These are phyloP conservation scores for Penicillium sp. DNA, from an alignment of 2,329 filamentous ascomycete genomes.

Conservation along the genomic window DNA sequence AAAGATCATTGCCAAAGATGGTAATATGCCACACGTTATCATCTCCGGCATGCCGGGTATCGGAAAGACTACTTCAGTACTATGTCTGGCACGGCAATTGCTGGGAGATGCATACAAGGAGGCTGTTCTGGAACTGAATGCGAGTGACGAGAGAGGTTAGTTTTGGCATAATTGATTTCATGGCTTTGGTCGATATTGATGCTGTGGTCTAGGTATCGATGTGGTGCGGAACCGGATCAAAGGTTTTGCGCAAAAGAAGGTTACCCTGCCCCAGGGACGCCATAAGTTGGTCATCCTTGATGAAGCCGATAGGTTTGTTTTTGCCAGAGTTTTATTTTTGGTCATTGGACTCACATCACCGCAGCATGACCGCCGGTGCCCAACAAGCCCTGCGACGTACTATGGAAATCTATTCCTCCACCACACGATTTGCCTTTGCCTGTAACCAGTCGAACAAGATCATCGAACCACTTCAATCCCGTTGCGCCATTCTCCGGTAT, in stretches of 20 bases:
- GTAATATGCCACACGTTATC: slow-evolving; percentile 99
- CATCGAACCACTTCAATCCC: slow-evolving; percentile 96
- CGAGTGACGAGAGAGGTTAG: slow-evolving; percentile 83
- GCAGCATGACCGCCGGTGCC: slow-evolving; percentile 89
- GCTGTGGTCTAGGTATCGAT: slow-evolving; percentile 67
- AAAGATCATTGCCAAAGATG: slow-evolving; percentile 97
- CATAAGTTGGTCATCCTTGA: slow-evolving; percentile 98
- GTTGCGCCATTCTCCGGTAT: slow-evolving; percentile 94
- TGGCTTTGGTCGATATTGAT: background rate
- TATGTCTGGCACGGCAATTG: slow-evolving; percentile 88
- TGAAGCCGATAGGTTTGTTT: slow-evolving; percentile 74
- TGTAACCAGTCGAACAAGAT: slow-evolving; percentile 99
- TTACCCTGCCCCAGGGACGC: slow-evolving; percentile 82
- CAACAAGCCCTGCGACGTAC: slow-evolving; percentile 92
- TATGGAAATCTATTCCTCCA: slow-evolving; percentile 98
- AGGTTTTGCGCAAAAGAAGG: slow-evolving; percentile 97
- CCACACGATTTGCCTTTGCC: slow-evolving; percentile 94
- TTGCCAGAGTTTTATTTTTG: background rate
- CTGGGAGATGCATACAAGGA: slow-evolving; percentile 95
- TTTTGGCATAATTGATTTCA: background rate
- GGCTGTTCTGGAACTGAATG: slow-evolving; percentile 93
- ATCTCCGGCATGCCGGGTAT: slow-evolving; percentile 99
- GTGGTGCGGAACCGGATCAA: slow-evolving; percentile 97
- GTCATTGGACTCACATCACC: background rate
- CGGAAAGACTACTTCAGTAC: slow-evolving; percentile 93